A percentile compares a stretch with the other conserved stretches of the same genome.
Conservation (phyloP, 2,329 filamentous ascomycete genomes). For the Cladophialophora psammophila region DNA sequence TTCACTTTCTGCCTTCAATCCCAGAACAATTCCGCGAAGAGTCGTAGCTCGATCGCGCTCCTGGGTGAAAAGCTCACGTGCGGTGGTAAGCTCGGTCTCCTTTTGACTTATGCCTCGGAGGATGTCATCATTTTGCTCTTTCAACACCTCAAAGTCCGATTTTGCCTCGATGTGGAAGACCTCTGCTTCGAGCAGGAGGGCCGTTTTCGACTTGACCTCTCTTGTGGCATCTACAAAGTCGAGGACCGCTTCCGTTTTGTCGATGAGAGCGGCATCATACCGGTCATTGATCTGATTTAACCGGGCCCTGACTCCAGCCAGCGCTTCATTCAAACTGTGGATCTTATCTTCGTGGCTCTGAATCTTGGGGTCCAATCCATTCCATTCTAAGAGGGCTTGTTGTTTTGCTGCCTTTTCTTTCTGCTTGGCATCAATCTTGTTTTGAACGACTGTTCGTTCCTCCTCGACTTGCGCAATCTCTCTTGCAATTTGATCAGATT, state of each 20-base stretch:
- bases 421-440: constrained; percentile 22
- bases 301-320: constrained; percentile 54
- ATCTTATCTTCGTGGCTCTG: constrained; percentile 56
- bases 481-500: constrained; percentile 38
- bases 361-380: constrained; percentile 45
- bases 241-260: constrained; percentile 64
- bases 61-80: constrained; percentile 19
- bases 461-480: constrained; percentile 44
- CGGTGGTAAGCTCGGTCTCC: constrained; percentile 40
- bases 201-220: constrained; percentile 67
- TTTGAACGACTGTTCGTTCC: constrained; percentile 33
- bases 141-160: constrained; percentile 79
- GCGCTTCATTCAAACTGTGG: constrained; percentile 49
- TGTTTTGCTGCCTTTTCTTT: constrained; percentile 66
- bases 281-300: constrained; percentile 62
- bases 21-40: constrained; percentile 32
- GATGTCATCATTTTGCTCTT: constrained; percentile 68
- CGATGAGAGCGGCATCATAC: constrained; percentile 63
- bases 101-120: constrained; percentile 54
- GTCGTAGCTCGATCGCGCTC: constrained; percentile 35
- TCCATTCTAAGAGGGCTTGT: constrained; percentile 62
- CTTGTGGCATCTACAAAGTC: constrained; percentile 67
- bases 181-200: constrained; percentile 71
- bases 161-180: constrained; percentile 77
- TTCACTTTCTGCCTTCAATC: constrained; percentile 44